Percentiles rank a stretch among this genome's conserved stretches.
Conservation (phyloP, 1,284 basidiomycete genomes). For the Naganishia albida region DNA sequence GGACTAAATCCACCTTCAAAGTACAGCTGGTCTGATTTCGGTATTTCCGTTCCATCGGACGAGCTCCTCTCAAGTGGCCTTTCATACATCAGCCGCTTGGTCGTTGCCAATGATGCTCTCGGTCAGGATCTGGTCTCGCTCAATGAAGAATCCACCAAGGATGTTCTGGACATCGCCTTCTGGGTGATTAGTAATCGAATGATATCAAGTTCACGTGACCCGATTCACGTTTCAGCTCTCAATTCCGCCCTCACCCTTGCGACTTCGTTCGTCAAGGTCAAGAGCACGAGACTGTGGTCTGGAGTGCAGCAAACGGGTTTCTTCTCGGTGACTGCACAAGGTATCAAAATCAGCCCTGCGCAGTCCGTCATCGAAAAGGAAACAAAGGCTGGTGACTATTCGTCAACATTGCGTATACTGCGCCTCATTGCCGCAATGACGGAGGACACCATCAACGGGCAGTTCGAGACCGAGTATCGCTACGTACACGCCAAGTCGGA, state of each 20-base stretch:
- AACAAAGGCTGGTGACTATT: slow-evolving; percentile 26
- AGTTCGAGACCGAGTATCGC: slow-evolving; percentile 25
- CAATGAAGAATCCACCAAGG: slow-evolving; percentile 7
- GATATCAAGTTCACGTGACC: slow-evolving; percentile 16
- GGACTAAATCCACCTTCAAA: not conserved
- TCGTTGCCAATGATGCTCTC: slow-evolving; percentile 7
- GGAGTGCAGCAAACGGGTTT: slow-evolving; percentile 26
- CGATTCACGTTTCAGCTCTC: slow-evolving; percentile 1
- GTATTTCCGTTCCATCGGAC: slow-evolving; percentile 21
- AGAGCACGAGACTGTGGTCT: slow-evolving; percentile 22
- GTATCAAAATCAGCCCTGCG: not conserved
- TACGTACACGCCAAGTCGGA: slow-evolving; percentile 18
- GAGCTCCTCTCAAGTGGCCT: slow-evolving; percentile 13
- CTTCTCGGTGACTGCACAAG: slow-evolving; percentile 25
- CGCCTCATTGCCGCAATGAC: slow-evolving; percentile 27
- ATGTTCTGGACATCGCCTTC: slow-evolving; percentile 17
- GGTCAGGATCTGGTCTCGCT: slow-evolving; percentile 10
- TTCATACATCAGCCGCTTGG: slow-evolving; percentile 12
- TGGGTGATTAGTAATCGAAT: slow-evolving; percentile 14
- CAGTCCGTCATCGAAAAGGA: slow-evolving; percentile 27
- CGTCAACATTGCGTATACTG: slow-evolving; percentile 26
- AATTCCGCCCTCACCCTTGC: slow-evolving; percentile 4
- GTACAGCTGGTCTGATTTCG: slow-evolving; percentile 6
- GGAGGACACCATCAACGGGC: slow-evolving; percentile 21
- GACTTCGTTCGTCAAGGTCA: slow-evolving; percentile 15